Evolutionary conservation across 1,284 basidiomycete genomes (phyloP), one percentile per base, ranked within the genome.

Genomic region (Stereum hirsutum): DNA sequence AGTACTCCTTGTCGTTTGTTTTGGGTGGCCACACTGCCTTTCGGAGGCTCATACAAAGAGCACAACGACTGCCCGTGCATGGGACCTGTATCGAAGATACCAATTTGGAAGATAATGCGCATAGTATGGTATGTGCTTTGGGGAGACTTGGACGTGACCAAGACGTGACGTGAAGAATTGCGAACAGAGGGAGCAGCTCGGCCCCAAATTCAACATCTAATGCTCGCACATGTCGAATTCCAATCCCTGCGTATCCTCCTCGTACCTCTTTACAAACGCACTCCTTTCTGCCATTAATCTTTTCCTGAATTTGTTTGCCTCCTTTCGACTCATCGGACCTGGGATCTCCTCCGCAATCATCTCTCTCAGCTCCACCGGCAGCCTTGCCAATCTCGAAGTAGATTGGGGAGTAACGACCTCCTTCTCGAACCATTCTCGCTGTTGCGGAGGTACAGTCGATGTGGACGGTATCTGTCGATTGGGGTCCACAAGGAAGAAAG

Each of bases 401-500:
- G 33, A 10, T 8, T 12, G 10, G 5, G 33, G 17, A 35, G 21
- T 20, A 15, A 12, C n/a, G 21, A 40, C 41, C 24, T 40, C 37
- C 26, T 41, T 33, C 54, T 57, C 11, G 54, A 55, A 33, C 59
- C 51, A 48, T 38, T 42, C 37, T 26, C 36, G 28, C 26, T 51
- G 54, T 43, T 55, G 54, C 19, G 50, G 49, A 5, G 46, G 46
- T 10, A 55, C 47, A 14, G 39, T 28, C 6, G 48, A 45, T n/a
- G 55, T 50, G 14, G 50, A 53, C 6, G 41, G 33, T 6, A 57
- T 45, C 2, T 19, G 6, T 14, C 39, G 24, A 15, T 44, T 39
- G 6, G 62, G 61, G 42, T 63, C 57, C 36, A 61, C 54, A 39
- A 64, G 49, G 54, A 62, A 65, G 30, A 62, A 53, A 21, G 52